These are phyloP conservation scores for Leishmania gerbilli DNA, from an alignment of 208 protist genomes.

Conservation along the genomic window DNA sequence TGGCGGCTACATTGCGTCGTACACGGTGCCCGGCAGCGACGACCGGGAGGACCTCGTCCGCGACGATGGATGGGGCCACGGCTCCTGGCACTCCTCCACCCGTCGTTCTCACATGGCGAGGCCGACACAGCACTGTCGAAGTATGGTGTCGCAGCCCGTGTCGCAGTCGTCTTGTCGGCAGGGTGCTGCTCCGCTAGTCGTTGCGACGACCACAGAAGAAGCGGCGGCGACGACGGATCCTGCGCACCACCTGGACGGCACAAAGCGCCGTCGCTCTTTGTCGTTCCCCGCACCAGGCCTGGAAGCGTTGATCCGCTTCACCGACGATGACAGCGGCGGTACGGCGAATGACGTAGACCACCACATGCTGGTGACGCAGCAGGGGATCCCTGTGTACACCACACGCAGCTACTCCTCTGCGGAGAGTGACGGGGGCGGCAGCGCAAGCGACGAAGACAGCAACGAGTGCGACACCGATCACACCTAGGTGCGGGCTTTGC, in stretches of 20 bases:
- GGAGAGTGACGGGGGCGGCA: neutral
- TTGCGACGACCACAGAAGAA: neutral
- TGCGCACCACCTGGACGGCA: neutral
- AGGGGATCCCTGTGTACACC: slow-evolving; percentile 48
- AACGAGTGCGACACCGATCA: neutral
- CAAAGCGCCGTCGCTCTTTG: slow-evolving; percentile 9
- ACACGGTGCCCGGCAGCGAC: neutral
- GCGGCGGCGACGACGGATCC: neutral
- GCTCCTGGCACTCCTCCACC: neutral
- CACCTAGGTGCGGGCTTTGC: neutral
- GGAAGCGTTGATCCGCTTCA: slow-evolving; percentile 23
- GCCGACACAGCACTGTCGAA: no score
- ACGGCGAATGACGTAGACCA: neutral
- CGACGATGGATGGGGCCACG: neutral
- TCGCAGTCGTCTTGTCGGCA: neutral
- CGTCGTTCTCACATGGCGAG: neutral
- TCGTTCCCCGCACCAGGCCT: slow-evolving; percentile 19
- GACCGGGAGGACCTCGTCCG: neutral
- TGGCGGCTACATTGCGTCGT: slow-evolving; percentile 14
- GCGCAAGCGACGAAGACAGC: neutral
- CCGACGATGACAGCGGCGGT: slow-evolving; percentile 11
- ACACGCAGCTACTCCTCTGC: slow-evolving; percentile 2
- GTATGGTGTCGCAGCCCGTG: neutral
- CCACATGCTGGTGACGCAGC: slow-evolving; percentile 69
- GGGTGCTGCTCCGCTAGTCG: neutral